phyloP scores from a whole-genome alignment of 176 grass and related monocot genomes.

The Oryza longistaminata region DNA sequence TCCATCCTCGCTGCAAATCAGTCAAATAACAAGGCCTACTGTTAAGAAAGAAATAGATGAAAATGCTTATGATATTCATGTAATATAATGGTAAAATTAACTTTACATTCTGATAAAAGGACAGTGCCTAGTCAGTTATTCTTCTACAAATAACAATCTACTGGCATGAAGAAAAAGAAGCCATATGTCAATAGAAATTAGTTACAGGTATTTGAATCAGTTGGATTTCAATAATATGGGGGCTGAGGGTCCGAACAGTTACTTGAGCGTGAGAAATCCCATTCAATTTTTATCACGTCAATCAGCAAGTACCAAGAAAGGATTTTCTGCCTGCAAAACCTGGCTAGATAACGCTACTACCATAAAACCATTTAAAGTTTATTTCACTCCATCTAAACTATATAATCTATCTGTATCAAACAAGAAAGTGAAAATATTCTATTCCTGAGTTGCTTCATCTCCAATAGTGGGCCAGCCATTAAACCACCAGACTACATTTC shows the following conservation, averaged over 20 bases:
- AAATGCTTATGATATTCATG: background rate
- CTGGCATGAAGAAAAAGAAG: background rate
- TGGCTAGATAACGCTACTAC: background rate
- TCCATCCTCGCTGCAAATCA: slow-evolving; percentile 79
- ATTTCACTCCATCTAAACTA: background rate
- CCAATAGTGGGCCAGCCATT: background rate
- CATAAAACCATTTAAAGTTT: slow-evolving; percentile 16
- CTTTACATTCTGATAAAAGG: background rate
- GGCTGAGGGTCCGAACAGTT: background rate
- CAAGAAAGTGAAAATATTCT: background rate
- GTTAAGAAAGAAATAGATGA: slow-evolving; percentile 19
- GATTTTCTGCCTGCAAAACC: background rate
- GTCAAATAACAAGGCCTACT: slow-evolving; percentile 40
- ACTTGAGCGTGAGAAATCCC: background rate
- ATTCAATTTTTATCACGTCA: background rate
- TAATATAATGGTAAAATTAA: slow-evolving; percentile 1
- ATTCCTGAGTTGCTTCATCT: slow-evolving; percentile 6
- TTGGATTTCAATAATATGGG: background rate
- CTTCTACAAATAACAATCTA: background rate
- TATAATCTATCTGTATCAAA: background rate
- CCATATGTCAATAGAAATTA: background rate
- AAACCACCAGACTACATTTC: background rate
- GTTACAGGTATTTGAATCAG: background rate
- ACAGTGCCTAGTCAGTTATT: background rate
- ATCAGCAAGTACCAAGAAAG: background rate